Evolutionary conservation across 805 yeast genomes (phyloP).

Genomic region (Cyberlindnera veronae): DNA sequence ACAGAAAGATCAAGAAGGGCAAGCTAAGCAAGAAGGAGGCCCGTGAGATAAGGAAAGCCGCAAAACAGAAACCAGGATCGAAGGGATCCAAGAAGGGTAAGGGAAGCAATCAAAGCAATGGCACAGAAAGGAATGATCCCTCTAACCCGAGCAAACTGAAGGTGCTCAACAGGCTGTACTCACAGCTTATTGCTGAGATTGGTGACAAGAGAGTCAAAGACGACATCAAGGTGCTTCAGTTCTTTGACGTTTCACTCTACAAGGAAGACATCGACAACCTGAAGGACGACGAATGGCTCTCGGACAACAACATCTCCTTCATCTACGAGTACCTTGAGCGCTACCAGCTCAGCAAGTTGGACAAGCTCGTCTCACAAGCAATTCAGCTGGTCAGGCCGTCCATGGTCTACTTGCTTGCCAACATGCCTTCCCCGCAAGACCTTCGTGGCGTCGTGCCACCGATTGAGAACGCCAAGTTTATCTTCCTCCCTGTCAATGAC

Average conservation of each 20-base stretch:
- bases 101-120: constrained; percentile 7
- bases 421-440: constrained; percentile 43
- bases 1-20: constrained; percentile 8
- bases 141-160: constrained; percentile 20
- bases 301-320: constrained; percentile 64
- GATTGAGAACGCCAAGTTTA: constrained; percentile 40
- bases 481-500: constrained; percentile 69
- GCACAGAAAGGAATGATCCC: constrained; percentile 14
- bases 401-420: constrained; percentile 57
- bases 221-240: constrained; percentile 37
- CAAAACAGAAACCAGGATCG: constrained; percentile 8
- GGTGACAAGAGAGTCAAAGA: constrained; percentile 7
- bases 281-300: constrained; percentile 67
- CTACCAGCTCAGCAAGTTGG: constrained; percentile 26
- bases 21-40: constrained; percentile 4
- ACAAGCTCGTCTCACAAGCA: constrained; percentile 28
- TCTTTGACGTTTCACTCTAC: constrained; percentile 55
- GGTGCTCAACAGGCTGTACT: constrained; percentile 15
- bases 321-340: constrained; percentile 54
- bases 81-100: constrained; percentile 3
- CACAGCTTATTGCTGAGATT: constrained; percentile 13
- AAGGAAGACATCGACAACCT: constrained; percentile 56
- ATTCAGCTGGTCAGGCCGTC: constrained; percentile 54
- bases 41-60: constrained; percentile 12
- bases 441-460: constrained; percentile 45